A percentile compares a stretch with the other conserved stretches of the same genome.
Conservation (phyloP, 306 rosid species). For the Cicer bijugum region DNA sequence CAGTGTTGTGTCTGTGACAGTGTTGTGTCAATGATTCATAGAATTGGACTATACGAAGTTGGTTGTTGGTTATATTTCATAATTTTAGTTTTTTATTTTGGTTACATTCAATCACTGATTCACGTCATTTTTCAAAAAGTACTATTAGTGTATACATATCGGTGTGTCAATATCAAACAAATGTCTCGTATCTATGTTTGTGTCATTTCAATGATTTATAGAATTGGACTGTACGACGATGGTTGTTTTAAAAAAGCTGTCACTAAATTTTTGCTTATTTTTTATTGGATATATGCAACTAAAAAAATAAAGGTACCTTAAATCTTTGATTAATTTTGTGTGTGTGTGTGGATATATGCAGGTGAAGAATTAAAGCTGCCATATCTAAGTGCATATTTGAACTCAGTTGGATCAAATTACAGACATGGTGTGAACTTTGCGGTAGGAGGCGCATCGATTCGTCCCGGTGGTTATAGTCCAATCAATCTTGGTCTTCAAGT, state of each 20-base stretch:
- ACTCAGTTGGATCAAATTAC: slow-evolving; percentile 78
- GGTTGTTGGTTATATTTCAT: too few relatives aligned
- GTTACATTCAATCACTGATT: too few relatives aligned
- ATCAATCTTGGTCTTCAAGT: slow-evolving; percentile 76
- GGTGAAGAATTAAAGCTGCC: slow-evolving; percentile 85
- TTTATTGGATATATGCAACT: slow-evolving; percentile 51
- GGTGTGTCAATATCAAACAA: too few relatives aligned
- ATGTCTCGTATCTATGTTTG: too few relatives aligned
- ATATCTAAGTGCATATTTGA: slow-evolving; percentile 75
- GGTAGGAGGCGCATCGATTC: slow-evolving; percentile 73
- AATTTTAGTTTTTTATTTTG: too few relatives aligned
- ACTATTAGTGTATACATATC: too few relatives aligned
- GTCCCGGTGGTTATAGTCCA: slow-evolving; percentile 74
- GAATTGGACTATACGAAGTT: too few relatives aligned
- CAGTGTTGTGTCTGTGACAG: too few relatives aligned
- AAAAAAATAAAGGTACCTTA: slow-evolving; percentile 67
- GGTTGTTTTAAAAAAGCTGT: not conserved
- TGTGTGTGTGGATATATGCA: slow-evolving; percentile 43
- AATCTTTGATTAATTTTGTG: not conserved
- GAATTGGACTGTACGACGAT: not conserved
- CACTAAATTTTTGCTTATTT: not conserved
- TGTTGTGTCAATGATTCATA: too few relatives aligned
- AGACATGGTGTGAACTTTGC: slow-evolving; percentile 90
- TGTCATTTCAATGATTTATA: too few relatives aligned
- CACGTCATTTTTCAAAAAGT: too few relatives aligned